These are phyloP conservation scores for Xylaria venustula DNA, from an alignment of 495 filamentous ascomycete species.

Conservation along the genomic window DNA sequence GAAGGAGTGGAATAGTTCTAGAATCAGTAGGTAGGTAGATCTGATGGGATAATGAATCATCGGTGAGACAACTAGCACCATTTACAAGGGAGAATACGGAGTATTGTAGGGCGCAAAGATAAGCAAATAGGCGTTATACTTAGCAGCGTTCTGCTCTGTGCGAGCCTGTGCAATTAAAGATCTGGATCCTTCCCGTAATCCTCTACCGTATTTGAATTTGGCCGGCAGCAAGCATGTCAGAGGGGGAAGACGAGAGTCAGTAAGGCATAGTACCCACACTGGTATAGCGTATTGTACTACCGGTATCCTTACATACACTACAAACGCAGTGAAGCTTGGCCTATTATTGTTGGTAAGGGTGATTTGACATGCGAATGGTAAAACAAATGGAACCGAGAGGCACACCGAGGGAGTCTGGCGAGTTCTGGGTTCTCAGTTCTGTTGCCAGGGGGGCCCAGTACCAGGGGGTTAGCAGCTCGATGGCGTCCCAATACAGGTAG, in stretches of 20 bases:
- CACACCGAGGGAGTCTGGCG: conserved; percentile 1
- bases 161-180: conserved; percentile 2
- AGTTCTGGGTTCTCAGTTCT: background rate
- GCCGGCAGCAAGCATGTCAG: background rate
- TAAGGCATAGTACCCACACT: background rate
- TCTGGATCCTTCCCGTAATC: background rate
- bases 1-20: background rate
- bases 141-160: too few species aligned
- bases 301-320: too few species aligned
- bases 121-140: too few species aligned
- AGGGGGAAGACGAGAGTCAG: background rate
- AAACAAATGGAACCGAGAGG: conserved; percentile 11
- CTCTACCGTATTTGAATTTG: background rate
- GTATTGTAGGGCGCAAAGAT: background rate
- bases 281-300: too few species aligned
- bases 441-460: background rate
- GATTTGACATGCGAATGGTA: conserved; percentile 2
- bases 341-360: too few species aligned
- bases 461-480: background rate
- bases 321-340: too few species aligned
- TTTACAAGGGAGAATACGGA: background rate
- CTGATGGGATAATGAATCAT: background rate
- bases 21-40: conserved; percentile 1
- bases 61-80: background rate
- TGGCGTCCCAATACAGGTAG: background rate